phyloP scores from a whole-genome alignment of 495 filamentous ascomycete species.

The Aspergillus cristatus region DNA sequence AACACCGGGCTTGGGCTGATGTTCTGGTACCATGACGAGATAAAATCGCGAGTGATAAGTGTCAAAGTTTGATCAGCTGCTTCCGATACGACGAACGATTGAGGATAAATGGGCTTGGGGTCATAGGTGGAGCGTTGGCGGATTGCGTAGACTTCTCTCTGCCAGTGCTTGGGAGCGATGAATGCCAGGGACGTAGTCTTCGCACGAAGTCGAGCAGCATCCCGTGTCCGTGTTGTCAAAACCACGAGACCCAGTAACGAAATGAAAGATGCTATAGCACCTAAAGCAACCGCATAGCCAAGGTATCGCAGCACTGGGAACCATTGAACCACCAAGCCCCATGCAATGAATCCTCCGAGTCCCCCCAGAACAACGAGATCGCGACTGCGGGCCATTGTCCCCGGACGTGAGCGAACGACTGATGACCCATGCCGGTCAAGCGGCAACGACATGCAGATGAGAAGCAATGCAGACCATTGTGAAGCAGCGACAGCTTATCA shows the following conservation, averaged over 20 bases:
- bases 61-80: constrained; percentile 73
- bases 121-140: constrained; percentile 41
- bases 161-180: constrained; percentile 55
- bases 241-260: constrained; percentile 46
- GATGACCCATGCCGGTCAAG: constrained; percentile 28
- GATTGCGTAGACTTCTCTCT: constrained; percentile 53
- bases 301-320: constrained; percentile 69
- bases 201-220: constrained; percentile 19
- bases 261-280: constrained; percentile 46
- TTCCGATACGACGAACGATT: constrained; percentile 70
- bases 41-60: constrained; percentile 72
- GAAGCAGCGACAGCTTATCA: constrained; percentile 1
- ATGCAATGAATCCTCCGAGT: constrained; percentile 68
- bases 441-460: constrained; percentile 8
- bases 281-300: constrained; percentile 67
- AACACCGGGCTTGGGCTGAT: constrained; percentile 79
- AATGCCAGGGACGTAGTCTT: constrained; percentile 45
- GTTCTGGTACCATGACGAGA: constrained; percentile 77
- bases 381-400: constrained; percentile 70
- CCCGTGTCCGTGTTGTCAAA: constrained; percentile 45
- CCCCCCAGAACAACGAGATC: constrained; percentile 57
- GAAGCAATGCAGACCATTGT: constrained; percentile 9
- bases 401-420: constrained; percentile 13
- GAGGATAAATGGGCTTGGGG: constrained; percentile 57
- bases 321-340: constrained; percentile 76